Evolutionary conservation across 1,284 basidiomycete species (phyloP).

Genomic region (Neolentinus lepideus): DNA sequence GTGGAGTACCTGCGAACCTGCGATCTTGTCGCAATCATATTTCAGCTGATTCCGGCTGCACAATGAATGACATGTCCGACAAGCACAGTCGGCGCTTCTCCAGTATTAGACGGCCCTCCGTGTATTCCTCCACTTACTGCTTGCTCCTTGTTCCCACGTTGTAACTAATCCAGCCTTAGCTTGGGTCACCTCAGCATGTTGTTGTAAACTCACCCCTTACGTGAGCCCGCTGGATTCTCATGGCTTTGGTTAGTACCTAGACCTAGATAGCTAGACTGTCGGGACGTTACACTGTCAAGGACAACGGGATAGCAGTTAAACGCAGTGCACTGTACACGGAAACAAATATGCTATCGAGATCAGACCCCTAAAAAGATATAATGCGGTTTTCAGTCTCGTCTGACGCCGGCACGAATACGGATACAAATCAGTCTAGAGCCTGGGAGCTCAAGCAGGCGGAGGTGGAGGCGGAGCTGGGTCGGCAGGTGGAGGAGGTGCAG

Average conservation of each 20-base stretch:
- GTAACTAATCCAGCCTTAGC: background rate
- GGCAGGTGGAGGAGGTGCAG: background rate
- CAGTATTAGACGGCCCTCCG: no score
- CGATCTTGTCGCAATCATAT: no score
- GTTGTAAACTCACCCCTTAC: background rate
- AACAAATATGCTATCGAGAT: background rate
- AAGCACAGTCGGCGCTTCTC: no score
- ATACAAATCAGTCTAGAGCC: background rate
- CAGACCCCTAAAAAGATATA: background rate
- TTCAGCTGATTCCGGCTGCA: no score
- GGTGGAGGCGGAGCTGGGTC: constrained; percentile 1
- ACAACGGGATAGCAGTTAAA: background rate
- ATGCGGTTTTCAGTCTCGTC: background rate
- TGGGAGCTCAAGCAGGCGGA: background rate
- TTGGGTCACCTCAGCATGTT: no score
- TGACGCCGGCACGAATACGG: background rate
- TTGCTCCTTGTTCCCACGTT: background rate
- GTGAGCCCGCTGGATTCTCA: background rate
- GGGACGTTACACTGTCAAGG: no score
- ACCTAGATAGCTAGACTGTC: background rate
- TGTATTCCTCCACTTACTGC: background rate
- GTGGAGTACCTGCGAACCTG: no score
- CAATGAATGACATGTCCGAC: no score
- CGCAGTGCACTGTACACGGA: background rate
- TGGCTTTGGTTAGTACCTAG: no score